A percentile compares a stretch with the other conserved stretches of the same genome.
phyloP scores from a whole-genome alignment of 2,329 filamentous ascomycete species.

The Cryphonectria parasitica region DNA sequence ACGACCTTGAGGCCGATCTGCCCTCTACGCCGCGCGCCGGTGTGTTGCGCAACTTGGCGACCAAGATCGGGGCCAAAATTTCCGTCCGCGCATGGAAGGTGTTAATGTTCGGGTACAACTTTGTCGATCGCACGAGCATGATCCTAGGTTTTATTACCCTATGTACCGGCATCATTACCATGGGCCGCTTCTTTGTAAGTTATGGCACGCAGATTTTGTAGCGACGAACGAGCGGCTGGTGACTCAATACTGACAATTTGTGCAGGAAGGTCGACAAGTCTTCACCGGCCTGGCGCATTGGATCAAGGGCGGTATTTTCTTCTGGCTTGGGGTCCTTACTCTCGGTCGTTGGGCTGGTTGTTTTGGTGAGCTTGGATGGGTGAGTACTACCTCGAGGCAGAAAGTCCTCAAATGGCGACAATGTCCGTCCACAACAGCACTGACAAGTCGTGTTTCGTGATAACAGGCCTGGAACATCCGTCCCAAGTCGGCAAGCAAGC shows the following conservation, averaged over 20 bases:
- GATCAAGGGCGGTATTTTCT: conserved; percentile 93
- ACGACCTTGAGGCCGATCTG: conserved; percentile 48
- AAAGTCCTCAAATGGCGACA: neutral
- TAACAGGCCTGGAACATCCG: conserved; percentile 81
- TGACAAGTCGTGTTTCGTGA: conserved; percentile 24
- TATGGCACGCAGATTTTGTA: neutral
- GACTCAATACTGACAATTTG: neutral
- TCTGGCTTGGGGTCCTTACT: conserved; percentile 87
- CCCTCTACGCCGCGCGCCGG: conserved; percentile 48
- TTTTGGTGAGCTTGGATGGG: conserved; percentile 89
- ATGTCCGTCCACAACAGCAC: neutral
- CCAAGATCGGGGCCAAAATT: conserved; percentile 58
- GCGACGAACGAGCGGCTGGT: too few species aligned
- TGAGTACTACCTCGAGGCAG: conserved; percentile 38
- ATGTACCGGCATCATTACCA: conserved; percentile 73
- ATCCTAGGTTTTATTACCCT: conserved; percentile 77
- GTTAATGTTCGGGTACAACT: conserved; percentile 63
- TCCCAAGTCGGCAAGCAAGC: conserved; percentile 59
- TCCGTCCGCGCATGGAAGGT: conserved; percentile 60
- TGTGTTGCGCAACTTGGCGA: conserved; percentile 55
- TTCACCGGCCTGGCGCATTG: conserved; percentile 91
- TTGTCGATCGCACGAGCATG: conserved; percentile 77
- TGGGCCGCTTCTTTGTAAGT: conserved; percentile 83
- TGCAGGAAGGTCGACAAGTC: conserved; percentile 66
- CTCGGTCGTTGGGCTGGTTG: conserved; percentile 88